A percentile compares a stretch with the other conserved stretches of the same genome.
These are phyloP conservation scores for Hibiscus mutabilis DNA, from an alignment of 345 rosid genomes.

Conservation along the genomic window DNA sequence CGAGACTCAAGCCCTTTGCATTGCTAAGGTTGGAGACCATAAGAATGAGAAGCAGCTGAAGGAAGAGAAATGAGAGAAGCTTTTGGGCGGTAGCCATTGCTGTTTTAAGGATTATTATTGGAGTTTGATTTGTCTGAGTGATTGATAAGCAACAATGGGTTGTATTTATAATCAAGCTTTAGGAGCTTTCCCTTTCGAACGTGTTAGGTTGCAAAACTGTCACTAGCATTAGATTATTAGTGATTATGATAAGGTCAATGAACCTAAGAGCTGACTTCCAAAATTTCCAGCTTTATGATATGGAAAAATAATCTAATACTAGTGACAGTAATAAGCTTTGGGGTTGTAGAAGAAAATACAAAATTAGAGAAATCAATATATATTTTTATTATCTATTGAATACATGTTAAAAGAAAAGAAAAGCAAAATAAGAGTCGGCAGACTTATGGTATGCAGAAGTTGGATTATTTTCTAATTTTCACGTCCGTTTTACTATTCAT, in stretches of 20 bases:
- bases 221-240: conserved; percentile 6
- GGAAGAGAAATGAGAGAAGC: conserved; percentile 21
- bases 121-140: neutral
- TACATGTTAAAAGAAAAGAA: too few species aligned
- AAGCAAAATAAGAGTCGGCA: too few species aligned
- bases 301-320: neutral
- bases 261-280: conserved; percentile 14
- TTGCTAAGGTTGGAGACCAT: conserved; percentile 12
- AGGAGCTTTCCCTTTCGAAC: conserved; percentile 14
- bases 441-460: neutral
- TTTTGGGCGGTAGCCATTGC: conserved; percentile 38
- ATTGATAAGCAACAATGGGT: neutral
- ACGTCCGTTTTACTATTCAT: too few species aligned
- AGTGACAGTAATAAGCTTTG: too few species aligned
- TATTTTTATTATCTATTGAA: too few species aligned
- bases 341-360: too few species aligned
- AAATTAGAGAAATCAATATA: too few species aligned
- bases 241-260: conserved; percentile 6
- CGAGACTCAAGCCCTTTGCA: conserved; percentile 17
- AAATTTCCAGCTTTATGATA: neutral
- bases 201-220: conserved; percentile 13
- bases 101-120: conserved; percentile 4
- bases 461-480: neutral
- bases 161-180: conserved; percentile 28
- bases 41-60: conserved; percentile 25